Percentiles rank a stretch among this genome's conserved stretches.
These are phyloP conservation scores for Eucalyptus marginata DNA, from an alignment of 345 rosid genomes.

Conservation along the genomic window DNA sequence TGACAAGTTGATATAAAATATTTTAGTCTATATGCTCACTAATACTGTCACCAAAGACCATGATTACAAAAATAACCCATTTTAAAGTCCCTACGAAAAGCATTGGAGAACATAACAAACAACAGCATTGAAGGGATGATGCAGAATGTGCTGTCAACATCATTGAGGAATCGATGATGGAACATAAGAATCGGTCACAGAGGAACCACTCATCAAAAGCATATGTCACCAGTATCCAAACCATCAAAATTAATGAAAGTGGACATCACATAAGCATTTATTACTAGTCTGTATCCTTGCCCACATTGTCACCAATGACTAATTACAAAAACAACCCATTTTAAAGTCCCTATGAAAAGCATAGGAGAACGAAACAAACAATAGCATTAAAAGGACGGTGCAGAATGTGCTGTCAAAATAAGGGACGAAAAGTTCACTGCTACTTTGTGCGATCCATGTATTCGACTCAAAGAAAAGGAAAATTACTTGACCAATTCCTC, in stretches of 20 bases:
- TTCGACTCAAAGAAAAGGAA: not conserved
- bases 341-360: not conserved
- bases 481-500: slow-evolving; percentile 96
- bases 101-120: not conserved
- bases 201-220: not conserved
- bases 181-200: not conserved
- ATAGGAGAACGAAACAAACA: not conserved
- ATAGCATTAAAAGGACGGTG: not conserved
- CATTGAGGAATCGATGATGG: not conserved
- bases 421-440: not conserved
- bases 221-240: not conserved
- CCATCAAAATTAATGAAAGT: not conserved
- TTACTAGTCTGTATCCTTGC: not conserved
- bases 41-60: not conserved
- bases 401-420: not conserved
- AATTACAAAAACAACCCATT: not conserved
- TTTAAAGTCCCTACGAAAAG: not conserved
- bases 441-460: not conserved
- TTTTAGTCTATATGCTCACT: not conserved
- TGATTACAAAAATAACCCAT: not conserved
- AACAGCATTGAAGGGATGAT: not conserved
- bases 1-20: not conserved
- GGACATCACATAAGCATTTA: not conserved
- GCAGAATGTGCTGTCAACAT: not conserved
- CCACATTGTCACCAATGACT: not conserved